phyloP scores from a whole-genome alignment of 1,284 basidiomycete species.

The Cryptococcus sp. region DNA sequence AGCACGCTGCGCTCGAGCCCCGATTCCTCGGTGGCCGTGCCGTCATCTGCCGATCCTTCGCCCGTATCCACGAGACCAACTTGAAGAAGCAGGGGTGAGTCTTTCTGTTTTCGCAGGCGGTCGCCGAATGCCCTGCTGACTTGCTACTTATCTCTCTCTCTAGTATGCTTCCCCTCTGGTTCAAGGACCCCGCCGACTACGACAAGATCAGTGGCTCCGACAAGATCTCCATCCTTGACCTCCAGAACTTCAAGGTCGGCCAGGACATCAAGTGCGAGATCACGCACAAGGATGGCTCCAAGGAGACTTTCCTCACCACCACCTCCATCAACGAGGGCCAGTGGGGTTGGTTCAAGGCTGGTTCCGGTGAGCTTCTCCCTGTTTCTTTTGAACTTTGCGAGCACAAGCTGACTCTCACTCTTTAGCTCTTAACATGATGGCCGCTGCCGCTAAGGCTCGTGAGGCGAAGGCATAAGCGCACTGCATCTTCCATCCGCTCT shows the following conservation, averaged over 20 bases:
- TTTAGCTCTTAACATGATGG: slow-evolving; percentile 46
- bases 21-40: slow-evolving; percentile 94
- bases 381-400: background rate
- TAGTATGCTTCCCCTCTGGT: slow-evolving; percentile 85
- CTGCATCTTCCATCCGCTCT: background rate
- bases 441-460: slow-evolving; percentile 35
- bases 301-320: slow-evolving; percentile 57
- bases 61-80: slow-evolving; percentile 95
- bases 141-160: background rate
- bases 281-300: slow-evolving; percentile 77
- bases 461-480: slow-evolving; percentile 4
- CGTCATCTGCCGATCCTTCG: slow-evolving; percentile 91
- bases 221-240: slow-evolving; percentile 76
- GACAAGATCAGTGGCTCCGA: slow-evolving; percentile 80
- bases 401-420: background rate
- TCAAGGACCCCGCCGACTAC: slow-evolving; percentile 83
- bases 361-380: slow-evolving; percentile 56
- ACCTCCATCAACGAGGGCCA: slow-evolving; percentile 61
- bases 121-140: background rate
- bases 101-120: background rate
- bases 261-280: slow-evolving; percentile 76
- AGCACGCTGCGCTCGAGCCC: slow-evolving; percentile 96
- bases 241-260: slow-evolving; percentile 79
- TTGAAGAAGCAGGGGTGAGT: slow-evolving; percentile 65
- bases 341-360: slow-evolving; percentile 92